phyloP scores from a whole-genome alignment of 2,329 filamentous ascomycete genomes.

The Hypomyces perniciosus region DNA sequence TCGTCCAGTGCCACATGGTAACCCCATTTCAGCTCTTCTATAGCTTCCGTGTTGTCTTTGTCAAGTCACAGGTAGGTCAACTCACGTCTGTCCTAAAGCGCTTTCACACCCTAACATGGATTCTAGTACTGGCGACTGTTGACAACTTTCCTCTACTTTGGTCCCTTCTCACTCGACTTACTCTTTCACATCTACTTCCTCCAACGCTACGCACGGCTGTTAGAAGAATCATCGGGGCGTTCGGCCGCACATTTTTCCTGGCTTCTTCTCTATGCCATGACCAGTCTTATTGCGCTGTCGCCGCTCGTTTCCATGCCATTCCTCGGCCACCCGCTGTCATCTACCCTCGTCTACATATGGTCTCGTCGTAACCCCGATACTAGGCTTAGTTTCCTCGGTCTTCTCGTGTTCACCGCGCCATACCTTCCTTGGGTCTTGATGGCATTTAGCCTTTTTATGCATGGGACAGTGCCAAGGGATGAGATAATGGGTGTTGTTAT shows the following conservation, averaged over 20 bases:
- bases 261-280: slow-evolving; percentile 81
- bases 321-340: slow-evolving; percentile 86
- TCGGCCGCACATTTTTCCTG: slow-evolving; percentile 93
- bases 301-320: slow-evolving; percentile 89
- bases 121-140: slow-evolving; percentile 89
- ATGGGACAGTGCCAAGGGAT: slow-evolving; percentile 85
- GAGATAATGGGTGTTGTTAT: slow-evolving; percentile 94
- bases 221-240: slow-evolving; percentile 89
- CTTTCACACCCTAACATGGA: slow-evolving; percentile 11
- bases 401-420: slow-evolving; percentile 87
- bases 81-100: not conserved
- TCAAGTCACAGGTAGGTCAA: slow-evolving; percentile 74
- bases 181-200: slow-evolving; percentile 98
- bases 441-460: slow-evolving; percentile 84
- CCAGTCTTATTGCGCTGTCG: slow-evolving; percentile 72
- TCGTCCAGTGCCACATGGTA: slow-evolving; percentile 90
- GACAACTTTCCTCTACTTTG: slow-evolving; percentile 96
- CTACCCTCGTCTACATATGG: slow-evolving; percentile 97
- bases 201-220: slow-evolving; percentile 87
- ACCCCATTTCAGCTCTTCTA: slow-evolving; percentile 96
- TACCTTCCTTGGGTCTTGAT: slow-evolving; percentile 96
- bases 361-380: slow-evolving; percentile 90
- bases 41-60: slow-evolving; percentile 85
- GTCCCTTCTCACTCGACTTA: slow-evolving; percentile 86
- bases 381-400: slow-evolving; percentile 77